Evolutionary conservation across 2,329 filamentous ascomycete species (phyloP).

Genomic region (Pseudonectria buxi): DNA sequence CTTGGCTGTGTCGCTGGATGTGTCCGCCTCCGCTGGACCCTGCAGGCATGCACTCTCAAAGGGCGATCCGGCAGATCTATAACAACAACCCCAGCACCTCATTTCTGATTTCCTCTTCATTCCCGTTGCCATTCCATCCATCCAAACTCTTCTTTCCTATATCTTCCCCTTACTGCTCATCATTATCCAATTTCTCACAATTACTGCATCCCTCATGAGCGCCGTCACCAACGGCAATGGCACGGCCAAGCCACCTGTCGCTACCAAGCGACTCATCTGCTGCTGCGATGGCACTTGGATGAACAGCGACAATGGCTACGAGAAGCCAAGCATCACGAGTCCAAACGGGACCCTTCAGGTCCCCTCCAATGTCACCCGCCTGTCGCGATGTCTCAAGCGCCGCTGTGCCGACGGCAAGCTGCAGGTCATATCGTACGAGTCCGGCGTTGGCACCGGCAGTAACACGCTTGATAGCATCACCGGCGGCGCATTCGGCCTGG

Average conservation of each 20-base stretch:
- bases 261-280: conserved; percentile 41
- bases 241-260: neutral
- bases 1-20: conserved; percentile 18
- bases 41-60: too few relatives aligned
- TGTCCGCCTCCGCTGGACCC: conserved; percentile 1
- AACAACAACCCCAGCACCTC: neutral
- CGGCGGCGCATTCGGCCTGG: conserved; percentile 49
- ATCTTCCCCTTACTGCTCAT: neutral
- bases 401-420: conserved; percentile 43
- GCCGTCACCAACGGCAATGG: neutral
- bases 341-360: conserved; percentile 38
- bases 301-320: conserved; percentile 44
- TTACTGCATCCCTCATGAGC: neutral
- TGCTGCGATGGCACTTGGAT: conserved; percentile 51
- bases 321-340: conserved; percentile 31
- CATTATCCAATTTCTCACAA: neutral
- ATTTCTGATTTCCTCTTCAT: neutral
- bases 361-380: conserved; percentile 55
- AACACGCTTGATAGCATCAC: conserved; percentile 42
- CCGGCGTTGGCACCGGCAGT: conserved; percentile 51
- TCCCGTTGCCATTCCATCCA: neutral
- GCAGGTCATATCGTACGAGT: conserved; percentile 56
- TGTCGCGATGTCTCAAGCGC: conserved; percentile 50
- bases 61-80: too few relatives aligned
- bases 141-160: neutral